Evolutionary conservation across 1,139 yeast genomes (phyloP).

Genomic region (Suhomyces chickasaworum): DNA sequence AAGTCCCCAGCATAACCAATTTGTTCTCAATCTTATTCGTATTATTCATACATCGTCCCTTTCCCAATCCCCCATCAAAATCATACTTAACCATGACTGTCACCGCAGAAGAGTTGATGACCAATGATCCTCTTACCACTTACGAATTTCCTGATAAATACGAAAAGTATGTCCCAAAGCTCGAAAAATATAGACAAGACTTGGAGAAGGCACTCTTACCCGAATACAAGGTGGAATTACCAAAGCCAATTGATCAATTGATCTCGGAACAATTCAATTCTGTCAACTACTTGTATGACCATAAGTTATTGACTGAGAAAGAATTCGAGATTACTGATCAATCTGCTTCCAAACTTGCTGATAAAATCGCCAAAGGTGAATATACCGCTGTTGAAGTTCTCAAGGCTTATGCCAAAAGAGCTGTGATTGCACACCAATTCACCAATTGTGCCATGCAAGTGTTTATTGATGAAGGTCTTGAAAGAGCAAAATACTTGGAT

Average conservation of each 20-base stretch:
- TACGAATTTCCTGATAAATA: slow-evolving; percentile 43
- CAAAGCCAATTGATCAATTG: slow-evolving; percentile 44
- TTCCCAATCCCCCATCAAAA: background rate
- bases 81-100: slow-evolving; percentile 11
- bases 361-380: slow-evolving; percentile 40
- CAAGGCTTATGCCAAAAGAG: slow-evolving; percentile 58
- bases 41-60: too few relatives aligned
- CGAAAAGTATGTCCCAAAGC: slow-evolving; percentile 49
- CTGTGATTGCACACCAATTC: slow-evolving; percentile 60
- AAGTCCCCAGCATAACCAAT: too few relatives aligned
- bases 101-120: slow-evolving; percentile 30
- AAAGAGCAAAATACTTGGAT: slow-evolving; percentile 57
- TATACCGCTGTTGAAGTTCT: slow-evolving; percentile 44
- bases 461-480: slow-evolving; percentile 56
- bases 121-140: slow-evolving; percentile 33
- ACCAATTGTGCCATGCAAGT: slow-evolving; percentile 63
- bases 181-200: slow-evolving; percentile 49
- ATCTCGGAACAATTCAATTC: slow-evolving; percentile 48
- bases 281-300: slow-evolving; percentile 43
- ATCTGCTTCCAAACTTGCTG: slow-evolving; percentile 38
- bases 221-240: slow-evolving; percentile 45
- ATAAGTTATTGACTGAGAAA: slow-evolving; percentile 43
- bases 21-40: background rate
- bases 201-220: slow-evolving; percentile 42
- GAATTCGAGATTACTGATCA: slow-evolving; percentile 53